Percentiles rank a stretch among this genome's conserved stretches.
These are phyloP conservation scores for Aspergillus saccharolyticus DNA, from an alignment of 495 filamentous ascomycete species.

Conservation along the genomic window DNA sequence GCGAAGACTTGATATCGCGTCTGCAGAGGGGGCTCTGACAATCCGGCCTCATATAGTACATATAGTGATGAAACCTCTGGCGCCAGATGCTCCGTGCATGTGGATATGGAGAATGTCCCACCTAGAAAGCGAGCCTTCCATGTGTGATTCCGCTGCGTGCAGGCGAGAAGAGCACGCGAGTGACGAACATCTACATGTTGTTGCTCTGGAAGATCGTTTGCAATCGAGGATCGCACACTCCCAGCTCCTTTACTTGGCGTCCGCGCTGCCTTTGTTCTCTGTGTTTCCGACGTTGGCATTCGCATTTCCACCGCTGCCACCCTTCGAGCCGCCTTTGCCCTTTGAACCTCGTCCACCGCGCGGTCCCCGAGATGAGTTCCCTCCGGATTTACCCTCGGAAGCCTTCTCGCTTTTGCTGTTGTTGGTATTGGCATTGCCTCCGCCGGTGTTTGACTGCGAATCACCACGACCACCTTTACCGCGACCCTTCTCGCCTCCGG, in stretches of 20 bases:
- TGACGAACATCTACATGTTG: background rate
- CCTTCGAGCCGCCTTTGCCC: slow-evolving; percentile 28
- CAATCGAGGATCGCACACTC: slow-evolving; percentile 2
- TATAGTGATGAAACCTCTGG: background rate
- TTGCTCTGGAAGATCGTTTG: background rate
- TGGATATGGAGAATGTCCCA: background rate
- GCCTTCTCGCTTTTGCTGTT: slow-evolving; percentile 16
- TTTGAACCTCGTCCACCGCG: slow-evolving; percentile 32
- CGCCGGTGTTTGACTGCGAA: slow-evolving; percentile 13
- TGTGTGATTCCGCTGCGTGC: background rate
- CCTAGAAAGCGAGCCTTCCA: background rate
- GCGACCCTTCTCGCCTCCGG: slow-evolving; percentile 35
- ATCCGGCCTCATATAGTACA: background rate
- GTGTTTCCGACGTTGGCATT: slow-evolving; percentile 10
- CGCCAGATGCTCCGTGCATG: background rate
- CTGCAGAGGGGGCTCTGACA: background rate
- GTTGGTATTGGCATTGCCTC: slow-evolving; percentile 13
- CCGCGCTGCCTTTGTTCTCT: slow-evolving; percentile 15
- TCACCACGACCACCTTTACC: slow-evolving; percentile 40
- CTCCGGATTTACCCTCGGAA: slow-evolving; percentile 33
- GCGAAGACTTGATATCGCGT: background rate
- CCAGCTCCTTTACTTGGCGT: slow-evolving; percentile 15
- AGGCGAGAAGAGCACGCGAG: background rate
- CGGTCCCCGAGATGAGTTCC: slow-evolving; percentile 35
- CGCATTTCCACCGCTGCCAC: slow-evolving; percentile 8